Base-by-base conservation (phyloP, 495 filamentous ascomycete species). In the Zalerion maritima region DNA sequence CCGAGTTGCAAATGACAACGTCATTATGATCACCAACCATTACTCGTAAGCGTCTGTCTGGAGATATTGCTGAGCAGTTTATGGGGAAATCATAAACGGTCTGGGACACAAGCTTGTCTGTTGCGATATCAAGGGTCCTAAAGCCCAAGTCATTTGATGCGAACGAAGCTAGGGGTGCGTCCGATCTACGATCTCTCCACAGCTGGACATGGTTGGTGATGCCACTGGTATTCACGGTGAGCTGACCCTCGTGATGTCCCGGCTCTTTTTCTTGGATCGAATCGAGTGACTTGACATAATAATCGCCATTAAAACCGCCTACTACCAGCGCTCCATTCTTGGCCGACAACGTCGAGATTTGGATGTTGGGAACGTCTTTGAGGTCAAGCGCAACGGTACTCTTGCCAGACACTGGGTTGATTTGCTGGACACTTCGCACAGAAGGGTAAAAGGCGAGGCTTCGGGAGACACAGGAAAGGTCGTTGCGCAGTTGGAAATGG, bases 401-500 rank as follows among this genome's bases (percentile, higher is more conserved):
- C 6, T 55, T 52, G 4, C 52, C 51, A 7, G 52, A 57, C 20
- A 58, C 51, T 8, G 71, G 67, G 32, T 76, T 66, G 27, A 66
- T 61, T 23, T 62, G 55, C 15, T 55, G 48, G 14, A 91, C 55
- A 29, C 64, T 64, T 11, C 62, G 68, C 33, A 61, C 57, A 15
- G 63, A 62, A 15, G 82, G 73, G 48, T 91, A 94, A 50, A 78
- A 85, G 21, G 81, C 56, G 26, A 81, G 73, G 26, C 78, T 78
- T 23, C 75, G 74, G 6, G 78, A 78, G 11, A 73, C 68, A 27
- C 73, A 68, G 2, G 75, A 75, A 34, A 96, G 62, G 1, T 89
- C 53, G 46, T 93, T 87, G 26, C 87, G 80, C 10, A 94, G 68
- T 42, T 96, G 87, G 41, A 92, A 94, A 50, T 94, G 87, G 20